A percentile compares a stretch with the other conserved stretches of the same genome.
These are phyloP conservation scores for Suillus plorans DNA, from an alignment of 768 basidiomycete genomes.

Conservation along the genomic window DNA sequence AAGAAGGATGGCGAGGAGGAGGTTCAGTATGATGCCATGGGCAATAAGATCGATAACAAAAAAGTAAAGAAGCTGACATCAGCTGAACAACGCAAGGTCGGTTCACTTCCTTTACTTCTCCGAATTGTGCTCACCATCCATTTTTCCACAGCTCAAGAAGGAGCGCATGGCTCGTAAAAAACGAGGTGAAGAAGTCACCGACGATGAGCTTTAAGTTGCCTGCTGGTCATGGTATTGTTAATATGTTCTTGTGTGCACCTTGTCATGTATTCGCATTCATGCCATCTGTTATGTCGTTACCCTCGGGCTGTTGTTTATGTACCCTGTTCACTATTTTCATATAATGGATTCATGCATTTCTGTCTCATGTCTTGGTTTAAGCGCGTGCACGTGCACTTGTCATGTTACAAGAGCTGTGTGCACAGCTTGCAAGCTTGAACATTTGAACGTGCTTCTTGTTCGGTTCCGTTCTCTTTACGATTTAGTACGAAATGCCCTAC, in stretches of 20 bases:
- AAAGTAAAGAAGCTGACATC: slow-evolving; percentile 87
- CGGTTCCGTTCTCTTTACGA: slow-evolving; percentile 13
- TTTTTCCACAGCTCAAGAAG: slow-evolving; percentile 68
- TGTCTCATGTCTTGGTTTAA: not conserved
- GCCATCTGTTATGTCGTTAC: slow-evolving; percentile 8
- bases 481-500: slow-evolving; percentile 28
- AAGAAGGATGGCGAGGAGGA: slow-evolving; percentile 91
- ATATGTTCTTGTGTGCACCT: slow-evolving; percentile 9
- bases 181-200: slow-evolving; percentile 76
- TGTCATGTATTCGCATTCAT: slow-evolving; percentile 7
- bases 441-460: not conserved
- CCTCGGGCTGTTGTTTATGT: slow-evolving; percentile 18
- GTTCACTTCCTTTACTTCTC: slow-evolving; percentile 13
- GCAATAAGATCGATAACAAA: slow-evolving; percentile 89
- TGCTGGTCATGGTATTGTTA: not conserved
- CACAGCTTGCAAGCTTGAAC: not conserved
- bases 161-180: slow-evolving; percentile 91
- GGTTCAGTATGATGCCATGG: slow-evolving; percentile 93
- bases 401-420: not conserved
- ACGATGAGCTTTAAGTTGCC: slow-evolving; percentile 48
- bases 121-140: slow-evolving; percentile 12
- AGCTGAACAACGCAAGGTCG: slow-evolving; percentile 77
- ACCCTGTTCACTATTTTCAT: slow-evolving; percentile 19
- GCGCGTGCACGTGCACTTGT: not conserved
- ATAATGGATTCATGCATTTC: slow-evolving; percentile 17